These are phyloP conservation scores for Acanthamoeba lenticulata DNA, from an alignment of 208 protist species.

Conservation along the genomic window DNA sequence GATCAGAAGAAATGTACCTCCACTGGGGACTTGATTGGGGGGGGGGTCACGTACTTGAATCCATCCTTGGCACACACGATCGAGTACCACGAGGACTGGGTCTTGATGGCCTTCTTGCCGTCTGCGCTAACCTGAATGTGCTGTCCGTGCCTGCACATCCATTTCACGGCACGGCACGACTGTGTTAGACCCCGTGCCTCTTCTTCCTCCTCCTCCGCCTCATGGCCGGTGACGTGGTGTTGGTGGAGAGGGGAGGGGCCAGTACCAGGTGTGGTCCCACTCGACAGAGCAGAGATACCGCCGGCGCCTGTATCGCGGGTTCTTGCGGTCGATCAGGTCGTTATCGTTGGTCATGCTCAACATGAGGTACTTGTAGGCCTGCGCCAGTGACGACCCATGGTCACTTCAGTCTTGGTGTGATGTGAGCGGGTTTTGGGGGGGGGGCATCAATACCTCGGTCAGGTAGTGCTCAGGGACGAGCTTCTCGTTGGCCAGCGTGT, in stretches of 20 bases:
- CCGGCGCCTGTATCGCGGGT: background rate
- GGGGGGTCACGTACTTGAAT: background rate
- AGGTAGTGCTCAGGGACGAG: background rate
- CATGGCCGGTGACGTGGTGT: too few relatives aligned
- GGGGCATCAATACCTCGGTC: background rate
- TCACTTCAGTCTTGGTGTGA: background rate
- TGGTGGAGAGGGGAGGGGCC: too few relatives aligned
- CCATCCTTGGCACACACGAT: background rate
- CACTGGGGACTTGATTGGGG: background rate
- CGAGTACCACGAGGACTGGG: background rate
- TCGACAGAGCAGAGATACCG: background rate
- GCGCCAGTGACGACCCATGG: background rate
- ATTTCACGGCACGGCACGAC: too few relatives aligned
- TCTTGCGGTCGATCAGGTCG: background rate
- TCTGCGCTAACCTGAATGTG: background rate
- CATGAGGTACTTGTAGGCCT: constrained; percentile 41
- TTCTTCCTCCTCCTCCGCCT: too few relatives aligned
- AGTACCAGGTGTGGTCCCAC: background rate
- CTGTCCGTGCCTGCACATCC: background rate
- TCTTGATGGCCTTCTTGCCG: background rate
- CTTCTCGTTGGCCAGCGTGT: constrained; percentile 9
- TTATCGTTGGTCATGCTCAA: background rate
- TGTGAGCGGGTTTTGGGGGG: background rate
- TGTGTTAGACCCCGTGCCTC: too few relatives aligned
- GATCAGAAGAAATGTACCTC: background rate